phyloP scores from a whole-genome alignment of 495 filamentous ascomycete genomes.

The Tuber borchii region DNA sequence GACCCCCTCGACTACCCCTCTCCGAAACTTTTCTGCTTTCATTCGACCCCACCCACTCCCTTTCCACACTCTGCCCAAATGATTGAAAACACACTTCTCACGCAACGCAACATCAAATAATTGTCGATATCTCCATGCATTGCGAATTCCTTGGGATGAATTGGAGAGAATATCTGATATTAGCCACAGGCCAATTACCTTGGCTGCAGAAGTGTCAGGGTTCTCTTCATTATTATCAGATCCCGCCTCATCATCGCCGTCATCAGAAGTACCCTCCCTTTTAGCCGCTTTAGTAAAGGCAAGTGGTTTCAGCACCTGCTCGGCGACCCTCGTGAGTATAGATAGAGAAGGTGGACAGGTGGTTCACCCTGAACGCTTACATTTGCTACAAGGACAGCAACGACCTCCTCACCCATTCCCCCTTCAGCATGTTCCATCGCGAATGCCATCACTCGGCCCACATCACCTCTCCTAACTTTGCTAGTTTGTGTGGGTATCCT shows the following conservation, averaged over 20 bases:
- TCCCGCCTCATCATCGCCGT: slow-evolving; percentile 37
- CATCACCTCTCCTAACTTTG: slow-evolving; percentile 73
- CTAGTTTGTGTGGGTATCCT: slow-evolving; percentile 71
- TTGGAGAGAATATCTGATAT: slow-evolving; percentile 85
- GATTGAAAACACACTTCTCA: slow-evolving; percentile 66
- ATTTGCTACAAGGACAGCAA: slow-evolving; percentile 77
- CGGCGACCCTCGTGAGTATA: slow-evolving; percentile 56
- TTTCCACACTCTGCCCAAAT: slow-evolving; percentile 70
- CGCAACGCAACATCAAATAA: slow-evolving; percentile 73
- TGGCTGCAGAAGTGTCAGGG: slow-evolving; percentile 64
- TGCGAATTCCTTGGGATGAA: slow-evolving; percentile 73
- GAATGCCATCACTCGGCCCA: slow-evolving; percentile 79
- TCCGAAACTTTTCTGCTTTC: slow-evolving; percentile 82
- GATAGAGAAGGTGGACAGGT: neutral
- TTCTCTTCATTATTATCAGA: slow-evolving; percentile 42
- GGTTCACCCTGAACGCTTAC: slow-evolving; percentile 11
- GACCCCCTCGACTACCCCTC: slow-evolving; percentile 62
- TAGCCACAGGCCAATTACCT: slow-evolving; percentile 75
- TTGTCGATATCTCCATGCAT: slow-evolving; percentile 85
- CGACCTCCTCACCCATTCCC: slow-evolving; percentile 74
- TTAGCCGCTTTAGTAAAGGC: slow-evolving; percentile 49
- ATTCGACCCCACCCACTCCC: slow-evolving; percentile 75
- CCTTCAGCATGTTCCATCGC: slow-evolving; percentile 79
- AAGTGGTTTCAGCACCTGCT: slow-evolving; percentile 25
- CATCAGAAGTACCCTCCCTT: slow-evolving; percentile 29